These are phyloP conservation scores for Saccharomycopsis vini DNA, from an alignment of 805 yeast species.

Conservation along the genomic window DNA sequence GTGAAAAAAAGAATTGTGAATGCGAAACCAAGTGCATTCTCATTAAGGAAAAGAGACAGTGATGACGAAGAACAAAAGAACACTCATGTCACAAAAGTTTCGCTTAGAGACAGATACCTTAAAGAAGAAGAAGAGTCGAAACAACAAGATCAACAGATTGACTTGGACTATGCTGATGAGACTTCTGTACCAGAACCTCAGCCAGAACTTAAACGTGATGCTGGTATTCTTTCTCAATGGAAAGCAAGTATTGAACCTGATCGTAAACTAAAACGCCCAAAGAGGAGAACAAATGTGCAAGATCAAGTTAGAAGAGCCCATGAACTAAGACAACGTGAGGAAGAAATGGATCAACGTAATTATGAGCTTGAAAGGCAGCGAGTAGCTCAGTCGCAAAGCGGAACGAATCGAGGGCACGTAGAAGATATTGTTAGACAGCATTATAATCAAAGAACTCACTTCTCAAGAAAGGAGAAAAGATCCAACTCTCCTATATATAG, in stretches of 20 bases:
- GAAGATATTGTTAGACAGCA: constrained; percentile 71
- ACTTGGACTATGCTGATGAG: background rate
- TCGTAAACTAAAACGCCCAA: constrained; percentile 15
- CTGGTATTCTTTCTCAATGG: constrained; percentile 1
- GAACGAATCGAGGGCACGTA: constrained; percentile 30
- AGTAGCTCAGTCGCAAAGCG: constrained; percentile 22
- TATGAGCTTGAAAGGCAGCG: constrained; percentile 27
- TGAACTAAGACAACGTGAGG: constrained; percentile 16
- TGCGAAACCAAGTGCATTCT: background rate
- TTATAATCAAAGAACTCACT: constrained; percentile 76
- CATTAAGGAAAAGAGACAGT: background rate
- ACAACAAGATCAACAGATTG: background rate
- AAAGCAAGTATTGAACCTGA: constrained; percentile 5
- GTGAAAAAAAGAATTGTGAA: background rate
- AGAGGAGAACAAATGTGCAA: constrained; percentile 24
- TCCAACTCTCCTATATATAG: constrained; percentile 76
- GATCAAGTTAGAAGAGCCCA: constrained; percentile 13
- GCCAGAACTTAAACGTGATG: background rate
- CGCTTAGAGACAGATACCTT: background rate
- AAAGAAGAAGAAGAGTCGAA: background rate
- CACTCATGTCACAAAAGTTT: no score
- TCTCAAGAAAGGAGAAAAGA: constrained; percentile 54
- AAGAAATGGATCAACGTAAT: constrained; percentile 17
- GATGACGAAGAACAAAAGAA: constrained; percentile 1
- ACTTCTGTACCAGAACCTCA: background rate